A percentile compares a stretch with the other conserved stretches of the same genome.
Evolutionary conservation across 208 protist species (phyloP).

Genomic region (Leishmania major): DNA sequence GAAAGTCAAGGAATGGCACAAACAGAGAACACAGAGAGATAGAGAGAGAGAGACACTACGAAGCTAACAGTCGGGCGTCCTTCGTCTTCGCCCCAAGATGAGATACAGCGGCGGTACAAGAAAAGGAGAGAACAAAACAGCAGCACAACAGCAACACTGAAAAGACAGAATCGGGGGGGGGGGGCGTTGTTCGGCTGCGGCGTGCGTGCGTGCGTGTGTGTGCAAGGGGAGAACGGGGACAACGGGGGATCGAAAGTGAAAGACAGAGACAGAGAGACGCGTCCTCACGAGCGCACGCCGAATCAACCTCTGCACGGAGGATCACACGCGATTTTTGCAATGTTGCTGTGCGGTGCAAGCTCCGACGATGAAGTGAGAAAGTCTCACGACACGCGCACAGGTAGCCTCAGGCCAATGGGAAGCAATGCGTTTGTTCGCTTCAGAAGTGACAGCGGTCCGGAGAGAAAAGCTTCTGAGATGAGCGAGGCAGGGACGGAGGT

Average conservation of each 20-base stretch:
- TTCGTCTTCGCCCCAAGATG: neutral
- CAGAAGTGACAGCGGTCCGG: neutral
- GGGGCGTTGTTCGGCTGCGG: neutral
- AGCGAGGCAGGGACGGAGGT: neutral
- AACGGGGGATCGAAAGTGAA: neutral
- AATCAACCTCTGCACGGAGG: neutral
- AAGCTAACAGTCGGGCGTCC: neutral
- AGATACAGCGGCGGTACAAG: conserved; percentile 1
- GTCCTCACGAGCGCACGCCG: neutral
- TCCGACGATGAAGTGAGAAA: neutral
- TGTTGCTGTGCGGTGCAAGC: neutral
- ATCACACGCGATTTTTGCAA: neutral
- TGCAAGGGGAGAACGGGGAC: neutral
- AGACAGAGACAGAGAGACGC: neutral
- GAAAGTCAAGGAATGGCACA: neutral
- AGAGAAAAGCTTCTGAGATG: neutral
- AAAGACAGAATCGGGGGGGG: neutral
- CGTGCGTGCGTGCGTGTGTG: neutral
- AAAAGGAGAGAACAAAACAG: neutral
- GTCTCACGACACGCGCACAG: neutral
- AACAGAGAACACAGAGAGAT: neutral
- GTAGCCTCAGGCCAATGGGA: neutral
- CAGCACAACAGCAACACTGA: neutral
- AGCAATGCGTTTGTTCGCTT: neutral
- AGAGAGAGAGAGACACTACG: neutral